A percentile compares a stretch with the other conserved stretches of the same genome.
Conservation (phyloP, 2,329 filamentous ascomycete species). For the Eutypa lata region DNA sequence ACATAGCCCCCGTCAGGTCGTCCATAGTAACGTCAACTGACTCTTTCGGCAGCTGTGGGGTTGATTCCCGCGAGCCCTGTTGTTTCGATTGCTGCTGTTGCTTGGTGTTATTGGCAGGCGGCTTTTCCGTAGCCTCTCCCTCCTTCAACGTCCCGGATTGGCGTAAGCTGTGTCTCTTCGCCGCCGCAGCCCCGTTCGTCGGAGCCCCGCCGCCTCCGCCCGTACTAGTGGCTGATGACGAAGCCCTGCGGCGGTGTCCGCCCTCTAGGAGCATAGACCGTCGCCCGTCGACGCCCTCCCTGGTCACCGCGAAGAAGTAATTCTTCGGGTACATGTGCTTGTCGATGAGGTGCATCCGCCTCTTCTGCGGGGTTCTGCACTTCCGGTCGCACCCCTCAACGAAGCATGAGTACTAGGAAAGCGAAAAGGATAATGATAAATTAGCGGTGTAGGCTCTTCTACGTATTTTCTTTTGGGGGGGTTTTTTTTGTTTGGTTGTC, state of each 20-base stretch:
- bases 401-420: slow-evolving; percentile 75
- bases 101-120: background rate
- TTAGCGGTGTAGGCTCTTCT: slow-evolving; percentile 2
- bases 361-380: slow-evolving; percentile 79
- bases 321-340: slow-evolving; percentile 89
- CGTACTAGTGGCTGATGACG: slow-evolving; percentile 36
- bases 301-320: slow-evolving; percentile 84
- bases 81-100: slow-evolving; percentile 7
- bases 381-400: slow-evolving; percentile 83
- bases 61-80: too few species aligned
- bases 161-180: slow-evolving; percentile 27
- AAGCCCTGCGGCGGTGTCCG: slow-evolving; percentile 45
- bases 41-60: slow-evolving; percentile 12
- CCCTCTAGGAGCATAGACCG: slow-evolving; percentile 71
- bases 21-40: slow-evolving; percentile 55
- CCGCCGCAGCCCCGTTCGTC: slow-evolving; percentile 13
- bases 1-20: slow-evolving; percentile 65
- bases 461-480: background rate
- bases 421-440: slow-evolving; percentile 1
- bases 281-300: slow-evolving; percentile 83
- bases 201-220: slow-evolving; percentile 4
- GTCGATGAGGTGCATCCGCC: slow-evolving; percentile 84
- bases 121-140: slow-evolving; percentile 7
- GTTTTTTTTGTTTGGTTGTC: too few species aligned
- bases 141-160: slow-evolving; percentile 14